Base-by-base conservation (phyloP, 208 protist genomes). In the Trypanosoma vivax region DNA sequence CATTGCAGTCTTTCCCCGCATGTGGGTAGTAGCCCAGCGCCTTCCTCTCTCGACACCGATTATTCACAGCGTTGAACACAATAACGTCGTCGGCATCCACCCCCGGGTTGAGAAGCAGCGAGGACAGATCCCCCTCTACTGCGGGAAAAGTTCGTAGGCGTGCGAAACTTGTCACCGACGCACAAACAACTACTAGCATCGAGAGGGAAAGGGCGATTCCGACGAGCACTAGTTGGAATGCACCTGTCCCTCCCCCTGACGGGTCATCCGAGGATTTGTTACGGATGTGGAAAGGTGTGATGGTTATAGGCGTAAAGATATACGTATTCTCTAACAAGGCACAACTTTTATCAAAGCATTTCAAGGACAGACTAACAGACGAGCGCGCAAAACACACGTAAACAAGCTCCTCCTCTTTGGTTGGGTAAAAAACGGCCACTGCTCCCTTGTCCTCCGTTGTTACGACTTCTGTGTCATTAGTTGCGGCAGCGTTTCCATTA, bases 361-460 rank as follows among this genome's bases (percentile, higher is more conserved):
- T 18, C 4, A 2, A 2, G 9, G 38, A 41, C 1, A 64, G 28
- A 16, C n/a, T 16, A 18, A 64, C 31, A 40, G 40, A 34, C 7
- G 2, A 7, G 14, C 50, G 54, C 10, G 58, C 47, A 31, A 64
- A 50, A 34, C 58, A 64, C 2, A 64, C 49, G 37, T 50, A 64
- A 9, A 64, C 58, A 38, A 50, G 24, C 3, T 3, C 16, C 14
- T 11, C 33, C 14, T 35, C 39, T 27, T 6, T 47, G 3, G 2
- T 41, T 21, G 40, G 58, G 3, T 34, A 0, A 47, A 64, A 56
- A 4, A 30, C 40, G 1, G 49, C 49, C 3, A 48, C 33, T 2
- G 58, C 31, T 9, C 37, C 19, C 0, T 28, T 40, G 2, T 39
- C 18, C 2, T 11, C 1, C 3, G 14, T 10, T 13, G 21, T 0